Percentiles rank a stretch among this genome's conserved stretches.
Evolutionary conservation across 164 flowering plant genomes (phyloP).

Genomic region (Umbellularia californica): DNA sequence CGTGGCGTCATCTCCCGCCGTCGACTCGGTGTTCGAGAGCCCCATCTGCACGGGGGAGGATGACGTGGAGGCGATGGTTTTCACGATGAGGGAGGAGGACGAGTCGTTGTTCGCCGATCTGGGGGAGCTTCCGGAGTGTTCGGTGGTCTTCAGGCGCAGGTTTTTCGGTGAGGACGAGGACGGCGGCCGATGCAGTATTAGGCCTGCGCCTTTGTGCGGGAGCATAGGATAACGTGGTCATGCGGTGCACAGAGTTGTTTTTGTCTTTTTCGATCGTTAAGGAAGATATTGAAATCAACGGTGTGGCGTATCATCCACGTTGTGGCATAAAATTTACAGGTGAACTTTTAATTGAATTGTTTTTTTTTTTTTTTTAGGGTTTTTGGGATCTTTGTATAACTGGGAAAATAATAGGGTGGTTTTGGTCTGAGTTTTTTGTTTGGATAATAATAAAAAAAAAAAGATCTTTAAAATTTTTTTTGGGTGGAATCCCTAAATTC

Average conservation of each 20-base stretch:
- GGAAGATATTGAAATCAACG: conserved; percentile 19
- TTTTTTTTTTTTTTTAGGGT: not conserved
- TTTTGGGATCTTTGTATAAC: conserved; percentile 18
- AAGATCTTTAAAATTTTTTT: no score
- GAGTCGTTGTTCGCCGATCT: conserved; percentile 85
- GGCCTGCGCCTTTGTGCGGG: conserved; percentile 38
- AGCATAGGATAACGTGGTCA: conserved; percentile 26
- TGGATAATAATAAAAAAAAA: no score
- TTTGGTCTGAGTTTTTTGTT: not conserved
- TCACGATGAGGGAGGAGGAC: conserved; percentile 63
- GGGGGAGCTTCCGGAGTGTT: conserved; percentile 84
- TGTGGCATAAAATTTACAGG: conserved; percentile 9
- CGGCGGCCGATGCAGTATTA: conserved; percentile 23
- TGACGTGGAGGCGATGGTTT: conserved; percentile 33
- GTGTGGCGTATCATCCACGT: conserved; percentile 23
- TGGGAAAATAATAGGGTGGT: conserved; percentile 4
- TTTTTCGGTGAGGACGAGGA: conserved; percentile 26
- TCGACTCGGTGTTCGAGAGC: conserved; percentile 38
- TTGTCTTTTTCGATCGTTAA: not conserved
- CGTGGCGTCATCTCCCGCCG: conserved; percentile 32
- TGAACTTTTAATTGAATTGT: not conserved
- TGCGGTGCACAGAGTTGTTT: not conserved
- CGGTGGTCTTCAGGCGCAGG: conserved; percentile 62
- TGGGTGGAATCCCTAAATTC: no score
- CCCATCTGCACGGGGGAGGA: conserved; percentile 37